Conservation (phyloP, 2,329 filamentous ascomycete genomes). For the Aureobasidium sp. region DNA sequence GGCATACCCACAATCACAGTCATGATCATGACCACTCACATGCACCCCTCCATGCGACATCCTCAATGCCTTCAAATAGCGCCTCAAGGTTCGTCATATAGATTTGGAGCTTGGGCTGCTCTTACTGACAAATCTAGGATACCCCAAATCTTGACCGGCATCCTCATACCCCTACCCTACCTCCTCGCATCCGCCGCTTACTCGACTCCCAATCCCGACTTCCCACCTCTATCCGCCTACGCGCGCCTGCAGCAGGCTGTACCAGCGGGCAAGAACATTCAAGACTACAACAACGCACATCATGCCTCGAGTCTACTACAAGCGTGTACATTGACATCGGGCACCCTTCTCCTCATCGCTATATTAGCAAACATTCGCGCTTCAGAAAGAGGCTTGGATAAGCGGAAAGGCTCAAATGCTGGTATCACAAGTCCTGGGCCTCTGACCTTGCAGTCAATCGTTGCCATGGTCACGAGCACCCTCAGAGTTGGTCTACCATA, state of each 20-base stretch:
- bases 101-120: not conserved
- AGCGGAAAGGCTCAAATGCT: conserved; percentile 21
- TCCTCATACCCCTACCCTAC: conserved; percentile 42
- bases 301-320: conserved; percentile 29
- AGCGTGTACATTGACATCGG: conserved; percentile 37
- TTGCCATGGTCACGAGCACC: conserved; percentile 5
- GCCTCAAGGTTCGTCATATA: not conserved
- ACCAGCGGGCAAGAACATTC: conserved; percentile 15
- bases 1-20: conserved; percentile 22
- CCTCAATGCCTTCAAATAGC: not conserved
- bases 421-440: not conserved
- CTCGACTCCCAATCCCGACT: conserved; percentile 21
- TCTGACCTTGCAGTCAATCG: not conserved
- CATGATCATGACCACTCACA: conserved; percentile 25
- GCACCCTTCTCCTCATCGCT: conserved; percentile 37
- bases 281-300: not conserved
- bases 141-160: conserved; percentile 36
- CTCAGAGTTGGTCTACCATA: conserved; percentile 38
- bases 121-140: not conserved
- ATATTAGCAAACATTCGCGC: conserved; percentile 27
- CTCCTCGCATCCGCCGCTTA: conserved; percentile 39
- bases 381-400: conserved; percentile 22
- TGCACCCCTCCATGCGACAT: not conserved
- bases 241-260: conserved; percentile 21
- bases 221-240: conserved; percentile 24